These are phyloP conservation scores for Daldinia childiae DNA, from an alignment of 495 filamentous ascomycete genomes.

Conservation along the genomic window DNA sequence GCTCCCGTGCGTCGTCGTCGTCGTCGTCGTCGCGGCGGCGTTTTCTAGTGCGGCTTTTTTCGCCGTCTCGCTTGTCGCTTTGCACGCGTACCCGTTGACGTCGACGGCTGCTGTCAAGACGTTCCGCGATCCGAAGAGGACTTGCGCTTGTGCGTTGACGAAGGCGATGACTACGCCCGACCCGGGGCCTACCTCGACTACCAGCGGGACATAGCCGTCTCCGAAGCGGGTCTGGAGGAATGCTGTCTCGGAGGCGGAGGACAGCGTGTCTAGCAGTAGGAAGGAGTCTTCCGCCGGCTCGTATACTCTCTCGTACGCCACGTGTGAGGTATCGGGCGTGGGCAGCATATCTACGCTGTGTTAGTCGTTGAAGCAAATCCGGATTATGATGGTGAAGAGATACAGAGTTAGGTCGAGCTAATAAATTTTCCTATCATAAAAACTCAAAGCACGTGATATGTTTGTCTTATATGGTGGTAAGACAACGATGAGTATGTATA, in stretches of 20 bases:
- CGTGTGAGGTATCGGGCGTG: constrained; percentile 90
- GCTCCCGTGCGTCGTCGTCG: constrained; percentile 32
- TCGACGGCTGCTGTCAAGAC: constrained; percentile 80
- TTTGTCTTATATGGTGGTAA: constrained; percentile 9
- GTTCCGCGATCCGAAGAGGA: constrained; percentile 76
- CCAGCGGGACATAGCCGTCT: constrained; percentile 60
- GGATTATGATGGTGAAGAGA: background rate
- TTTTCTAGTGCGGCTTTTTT: constrained; percentile 56
- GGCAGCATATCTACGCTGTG: constrained; percentile 72
- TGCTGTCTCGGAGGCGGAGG: constrained; percentile 71
- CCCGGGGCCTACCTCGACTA: constrained; percentile 89
- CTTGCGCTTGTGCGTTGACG: constrained; percentile 73
- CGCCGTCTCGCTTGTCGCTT: constrained; percentile 71
- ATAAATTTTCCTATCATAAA: constrained; percentile 45
- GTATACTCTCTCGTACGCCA: constrained; percentile 85
- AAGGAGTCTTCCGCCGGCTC: constrained; percentile 95
- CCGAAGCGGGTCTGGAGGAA: constrained; percentile 76
- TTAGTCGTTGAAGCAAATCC: background rate
- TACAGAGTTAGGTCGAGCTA: constrained; percentile 3
- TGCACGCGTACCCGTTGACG: constrained; percentile 82
- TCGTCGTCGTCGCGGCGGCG: constrained; percentile 11
- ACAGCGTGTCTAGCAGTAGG: constrained; percentile 91
- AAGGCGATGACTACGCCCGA: constrained; percentile 93
- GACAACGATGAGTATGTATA: constrained; percentile 20
- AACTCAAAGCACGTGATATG: constrained; percentile 42